These are phyloP conservation scores for Oryza meyeriana DNA, from an alignment of 176 grass and related monocot genomes.

Conservation along the genomic window DNA sequence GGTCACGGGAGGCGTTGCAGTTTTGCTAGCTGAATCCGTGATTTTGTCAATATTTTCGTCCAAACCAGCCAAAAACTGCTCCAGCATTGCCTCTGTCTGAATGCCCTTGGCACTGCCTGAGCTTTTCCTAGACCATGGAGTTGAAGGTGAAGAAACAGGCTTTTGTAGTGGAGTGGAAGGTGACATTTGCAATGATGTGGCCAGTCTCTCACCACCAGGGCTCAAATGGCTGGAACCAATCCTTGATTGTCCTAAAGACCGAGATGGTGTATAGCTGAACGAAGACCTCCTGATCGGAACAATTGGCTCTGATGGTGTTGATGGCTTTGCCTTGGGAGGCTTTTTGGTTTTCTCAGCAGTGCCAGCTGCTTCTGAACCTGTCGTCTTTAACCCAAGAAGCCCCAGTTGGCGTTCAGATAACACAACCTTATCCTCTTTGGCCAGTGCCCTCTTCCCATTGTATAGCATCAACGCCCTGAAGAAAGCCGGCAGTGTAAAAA, in stretches of 20 bases:
- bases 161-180: slow-evolving; percentile 59
- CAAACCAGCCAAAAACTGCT: slow-evolving; percentile 72
- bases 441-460: slow-evolving; percentile 36
- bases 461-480: slow-evolving; percentile 59
- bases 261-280: slow-evolving; percentile 78
- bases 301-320: slow-evolving; percentile 63
- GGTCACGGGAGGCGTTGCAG: slow-evolving; percentile 51
- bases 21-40: slow-evolving; percentile 51
- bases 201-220: slow-evolving; percentile 59
- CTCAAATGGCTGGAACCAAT: slow-evolving; percentile 55
- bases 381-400: slow-evolving; percentile 57
- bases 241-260: slow-evolving; percentile 32
- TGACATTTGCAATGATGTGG: slow-evolving; percentile 49
- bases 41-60: slow-evolving; percentile 70
- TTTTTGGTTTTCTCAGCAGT: slow-evolving; percentile 56
- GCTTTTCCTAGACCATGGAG: slow-evolving; percentile 86
- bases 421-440: slow-evolving; percentile 46
- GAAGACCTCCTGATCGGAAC: slow-evolving; percentile 74
- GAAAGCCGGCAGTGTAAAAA: slow-evolving; percentile 53
- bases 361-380: slow-evolving; percentile 13
- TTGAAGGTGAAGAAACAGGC: slow-evolving; percentile 59
- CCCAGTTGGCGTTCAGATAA: slow-evolving; percentile 54
- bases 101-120: slow-evolving; percentile 79
- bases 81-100: slow-evolving; percentile 78
- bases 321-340: slow-evolving; percentile 65